A percentile compares a stretch with the other conserved stretches of the same genome.
phyloP scores from a whole-genome alignment of 2,329 filamentous ascomycete species.

The Cytospora mali region DNA sequence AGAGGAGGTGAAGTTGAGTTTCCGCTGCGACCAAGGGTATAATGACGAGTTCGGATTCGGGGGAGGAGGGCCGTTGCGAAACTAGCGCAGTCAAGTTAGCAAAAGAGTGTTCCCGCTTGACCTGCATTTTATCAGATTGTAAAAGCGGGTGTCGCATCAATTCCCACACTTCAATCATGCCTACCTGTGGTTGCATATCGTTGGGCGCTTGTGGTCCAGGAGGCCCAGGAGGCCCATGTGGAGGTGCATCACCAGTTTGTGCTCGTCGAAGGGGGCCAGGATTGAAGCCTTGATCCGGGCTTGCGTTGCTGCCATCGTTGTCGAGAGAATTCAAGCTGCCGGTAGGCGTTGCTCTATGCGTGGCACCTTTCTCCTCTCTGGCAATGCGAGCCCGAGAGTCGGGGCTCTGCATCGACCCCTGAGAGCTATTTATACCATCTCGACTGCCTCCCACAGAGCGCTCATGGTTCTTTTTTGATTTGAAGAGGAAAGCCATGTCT shows the following conservation, averaged over 20 bases:
- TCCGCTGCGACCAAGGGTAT: conserved; percentile 94
- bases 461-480: conserved; percentile 76
- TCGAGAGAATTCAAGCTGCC: conserved; percentile 76
- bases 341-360: conserved; percentile 70
- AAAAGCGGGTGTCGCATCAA: too few relatives aligned
- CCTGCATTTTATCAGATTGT: neutral
- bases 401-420: conserved; percentile 52
- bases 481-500: conserved; percentile 80
- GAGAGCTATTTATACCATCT: conserved; percentile 52
- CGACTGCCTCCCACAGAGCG: conserved; percentile 56
- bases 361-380: conserved; percentile 58
- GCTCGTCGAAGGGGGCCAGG: conserved; percentile 35
- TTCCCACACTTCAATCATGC: conserved; percentile 28
- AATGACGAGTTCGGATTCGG: conserved; percentile 73
- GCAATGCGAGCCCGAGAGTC: conserved; percentile 51
- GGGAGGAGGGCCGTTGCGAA: conserved; percentile 55
- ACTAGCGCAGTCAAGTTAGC: conserved; percentile 41
- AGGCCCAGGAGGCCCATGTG: conserved; percentile 46
- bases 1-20: conserved; percentile 80
- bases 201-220: conserved; percentile 47
- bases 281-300: conserved; percentile 67
- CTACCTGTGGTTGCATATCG: conserved; percentile 42
- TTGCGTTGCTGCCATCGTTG: conserved; percentile 57
- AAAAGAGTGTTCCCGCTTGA: neutral
- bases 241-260: conserved; percentile 47